These are phyloP conservation scores for Pseudogymnoascus sp. DNA, from an alignment of 2,329 filamentous ascomycete genomes.

Conservation along the genomic window DNA sequence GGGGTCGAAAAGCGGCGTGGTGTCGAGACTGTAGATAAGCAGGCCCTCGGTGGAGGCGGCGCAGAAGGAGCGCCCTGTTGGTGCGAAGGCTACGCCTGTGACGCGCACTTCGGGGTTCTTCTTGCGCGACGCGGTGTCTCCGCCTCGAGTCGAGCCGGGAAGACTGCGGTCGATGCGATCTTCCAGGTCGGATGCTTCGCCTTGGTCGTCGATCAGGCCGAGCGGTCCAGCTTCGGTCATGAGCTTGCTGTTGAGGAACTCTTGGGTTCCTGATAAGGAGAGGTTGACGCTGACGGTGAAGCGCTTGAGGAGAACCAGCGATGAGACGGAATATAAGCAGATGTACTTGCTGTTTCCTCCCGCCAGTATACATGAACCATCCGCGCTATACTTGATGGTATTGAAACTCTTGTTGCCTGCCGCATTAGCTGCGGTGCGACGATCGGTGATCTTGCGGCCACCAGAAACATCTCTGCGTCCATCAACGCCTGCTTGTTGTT, in stretches of 20 bases:
- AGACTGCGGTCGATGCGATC: slow-evolving; percentile 71
- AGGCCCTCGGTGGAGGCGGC: slow-evolving; percentile 92
- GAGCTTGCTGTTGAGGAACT: slow-evolving; percentile 87
- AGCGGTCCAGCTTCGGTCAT: slow-evolving; percentile 84
- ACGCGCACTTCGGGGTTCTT: slow-evolving; percentile 77
- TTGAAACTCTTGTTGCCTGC: slow-evolving; percentile 85
- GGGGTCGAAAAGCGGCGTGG: slow-evolving; percentile 78
- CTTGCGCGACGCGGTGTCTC: slow-evolving; percentile 71
- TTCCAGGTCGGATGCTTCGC: slow-evolving; percentile 82
- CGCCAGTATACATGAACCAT: slow-evolving; percentile 83
- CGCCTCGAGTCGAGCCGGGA: slow-evolving; percentile 77
- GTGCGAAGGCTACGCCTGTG: slow-evolving; percentile 76
- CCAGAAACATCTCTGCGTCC: slow-evolving; percentile 88
- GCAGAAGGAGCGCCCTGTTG: slow-evolving; percentile 83
- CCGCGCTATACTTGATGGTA: slow-evolving; percentile 82
- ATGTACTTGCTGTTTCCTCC: slow-evolving; percentile 98
- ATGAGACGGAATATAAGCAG: slow-evolving; percentile 89
- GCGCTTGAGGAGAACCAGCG: slow-evolving; percentile 86
- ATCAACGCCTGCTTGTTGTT: slow-evolving; percentile 79
- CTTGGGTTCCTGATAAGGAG: slow-evolving; percentile 91
- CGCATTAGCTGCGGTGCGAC: slow-evolving; percentile 83
- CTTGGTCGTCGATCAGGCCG: slow-evolving; percentile 78
- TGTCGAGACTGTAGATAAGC: slow-evolving; percentile 86
- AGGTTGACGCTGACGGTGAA: slow-evolving; percentile 93
- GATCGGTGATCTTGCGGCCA: slow-evolving; percentile 79